phyloP scores from a whole-genome alignment of 495 filamentous ascomycete genomes.

The Pseudomonodictys pantanalensis region DNA sequence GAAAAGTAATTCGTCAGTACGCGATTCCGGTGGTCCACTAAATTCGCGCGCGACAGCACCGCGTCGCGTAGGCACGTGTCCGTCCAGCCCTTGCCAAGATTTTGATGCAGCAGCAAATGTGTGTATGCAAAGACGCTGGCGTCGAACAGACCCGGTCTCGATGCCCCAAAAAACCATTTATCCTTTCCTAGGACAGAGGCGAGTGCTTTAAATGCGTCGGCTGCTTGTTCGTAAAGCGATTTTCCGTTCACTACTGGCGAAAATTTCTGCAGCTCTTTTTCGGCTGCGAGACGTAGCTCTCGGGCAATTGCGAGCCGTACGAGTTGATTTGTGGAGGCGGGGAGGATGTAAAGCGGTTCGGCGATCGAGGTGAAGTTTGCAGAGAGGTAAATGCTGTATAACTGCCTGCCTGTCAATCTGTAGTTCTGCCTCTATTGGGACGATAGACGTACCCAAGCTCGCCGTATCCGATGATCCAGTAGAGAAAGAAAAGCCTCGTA shows the following conservation, averaged over 20 bases:
- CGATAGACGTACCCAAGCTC: conserved; percentile 68
- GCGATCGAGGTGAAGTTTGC: conserved; percentile 63
- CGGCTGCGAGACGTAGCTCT: conserved; percentile 68
- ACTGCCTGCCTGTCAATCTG: conserved; percentile 44
- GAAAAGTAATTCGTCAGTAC: conserved; percentile 34
- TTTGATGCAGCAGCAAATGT: conserved; percentile 67
- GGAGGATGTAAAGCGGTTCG: conserved; percentile 63
- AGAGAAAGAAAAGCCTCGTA: conserved; percentile 79
- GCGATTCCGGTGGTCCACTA: conserved; percentile 55
- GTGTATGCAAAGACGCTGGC: conserved; percentile 88
- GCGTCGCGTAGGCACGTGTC: conserved; percentile 33
- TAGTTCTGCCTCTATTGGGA: background rate
- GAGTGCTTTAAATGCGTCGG: conserved; percentile 71
- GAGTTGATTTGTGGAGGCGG: conserved; percentile 57
- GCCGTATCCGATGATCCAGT: conserved; percentile 75
- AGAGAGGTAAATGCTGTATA: conserved; percentile 74
- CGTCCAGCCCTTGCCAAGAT: conserved; percentile 51
- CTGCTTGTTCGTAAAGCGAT: conserved; percentile 64
- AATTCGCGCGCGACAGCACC: conserved; percentile 44
- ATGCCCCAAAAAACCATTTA: conserved; percentile 63
- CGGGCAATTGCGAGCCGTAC: conserved; percentile 62
- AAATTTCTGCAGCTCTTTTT: conserved; percentile 66
- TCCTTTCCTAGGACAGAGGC: conserved; percentile 63
- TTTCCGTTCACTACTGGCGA: conserved; percentile 59
- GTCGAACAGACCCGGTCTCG: conserved; percentile 72